These are phyloP conservation scores for Lachancea lanzarotensis DNA, from an alignment of 805 yeast genomes.

Conservation along the genomic window DNA sequence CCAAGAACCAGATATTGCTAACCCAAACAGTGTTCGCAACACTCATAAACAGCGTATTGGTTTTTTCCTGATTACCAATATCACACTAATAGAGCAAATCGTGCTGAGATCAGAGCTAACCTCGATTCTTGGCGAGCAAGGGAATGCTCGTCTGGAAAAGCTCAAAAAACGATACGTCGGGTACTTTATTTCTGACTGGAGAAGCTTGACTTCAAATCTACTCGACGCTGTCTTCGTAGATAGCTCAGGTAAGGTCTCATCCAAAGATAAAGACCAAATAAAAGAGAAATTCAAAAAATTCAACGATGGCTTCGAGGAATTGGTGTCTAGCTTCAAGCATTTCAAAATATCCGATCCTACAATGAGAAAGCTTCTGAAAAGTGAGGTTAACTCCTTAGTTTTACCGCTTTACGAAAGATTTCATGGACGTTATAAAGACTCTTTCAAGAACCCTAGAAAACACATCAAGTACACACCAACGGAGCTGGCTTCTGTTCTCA, in stretches of 20 bases:
- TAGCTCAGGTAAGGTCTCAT: conserved; percentile 42
- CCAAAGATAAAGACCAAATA: conserved; percentile 72
- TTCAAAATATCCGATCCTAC: conserved; percentile 61
- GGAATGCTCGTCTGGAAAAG: conserved; percentile 56
- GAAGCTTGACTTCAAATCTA: conserved; percentile 62
- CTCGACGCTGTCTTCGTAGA: conserved; percentile 68
- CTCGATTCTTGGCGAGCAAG: conserved; percentile 47
- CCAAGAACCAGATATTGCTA: conserved; percentile 21
- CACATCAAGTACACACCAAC: conserved; percentile 33
- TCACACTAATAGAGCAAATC: conserved; percentile 68
- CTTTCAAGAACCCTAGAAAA: conserved; percentile 33
- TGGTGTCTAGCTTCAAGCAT: conserved; percentile 57
- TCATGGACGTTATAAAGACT: conserved; percentile 51
- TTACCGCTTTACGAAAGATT: conserved; percentile 81
- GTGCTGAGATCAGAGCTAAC: conserved; percentile 53
- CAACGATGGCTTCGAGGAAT: conserved; percentile 75
- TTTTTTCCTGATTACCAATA: conserved; percentile 60
- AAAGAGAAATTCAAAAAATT: conserved; percentile 82
- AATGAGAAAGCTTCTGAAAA: conserved; percentile 54
- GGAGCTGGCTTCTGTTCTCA: conserved; percentile 25
- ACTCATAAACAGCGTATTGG: conserved; percentile 47
- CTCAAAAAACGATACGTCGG: conserved; percentile 69
- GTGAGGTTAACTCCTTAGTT: conserved; percentile 66
- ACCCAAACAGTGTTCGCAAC: conserved; percentile 17
- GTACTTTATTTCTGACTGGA: conserved; percentile 73